phyloP scores from a whole-genome alignment of 129 eudicot genomes.

The Helianthus tuberosus region DNA sequence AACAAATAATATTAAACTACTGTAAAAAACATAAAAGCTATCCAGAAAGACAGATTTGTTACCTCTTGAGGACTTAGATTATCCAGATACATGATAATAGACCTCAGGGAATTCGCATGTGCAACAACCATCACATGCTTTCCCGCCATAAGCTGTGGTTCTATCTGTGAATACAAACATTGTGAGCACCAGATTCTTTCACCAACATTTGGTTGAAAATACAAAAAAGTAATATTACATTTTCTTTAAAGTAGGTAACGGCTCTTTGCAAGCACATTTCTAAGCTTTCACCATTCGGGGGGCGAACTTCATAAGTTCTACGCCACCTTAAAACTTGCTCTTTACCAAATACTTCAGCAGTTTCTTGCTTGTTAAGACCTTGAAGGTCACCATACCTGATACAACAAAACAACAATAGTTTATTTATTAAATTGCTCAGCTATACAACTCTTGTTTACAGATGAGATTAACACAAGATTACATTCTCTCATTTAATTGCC shows the following conservation, averaged over 20 bases:
- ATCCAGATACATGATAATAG: slow-evolving; percentile 87
- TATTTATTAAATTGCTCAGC: neutral
- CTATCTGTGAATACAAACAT: slow-evolving; percentile 51
- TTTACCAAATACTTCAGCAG: slow-evolving; percentile 77
- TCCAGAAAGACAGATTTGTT: slow-evolving; percentile 3
- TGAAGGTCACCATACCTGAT: slow-evolving; percentile 85
- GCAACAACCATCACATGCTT: slow-evolving; percentile 90
- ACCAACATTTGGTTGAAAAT: neutral
- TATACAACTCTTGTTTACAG: neutral
- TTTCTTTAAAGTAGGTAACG: slow-evolving; percentile 73
- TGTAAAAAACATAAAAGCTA: neutral
- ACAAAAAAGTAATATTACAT: slow-evolving; percentile 38
- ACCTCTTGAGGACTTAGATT: slow-evolving; percentile 83
- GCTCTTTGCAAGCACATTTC: slow-evolving; percentile 89
- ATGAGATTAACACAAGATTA: slow-evolving; percentile 30
- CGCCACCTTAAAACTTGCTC: slow-evolving; percentile 89
- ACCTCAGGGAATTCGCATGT: slow-evolving; percentile 90
- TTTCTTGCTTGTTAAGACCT: slow-evolving; percentile 81
- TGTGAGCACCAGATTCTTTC: slow-evolving; percentile 8
- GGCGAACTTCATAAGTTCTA: slow-evolving; percentile 77
- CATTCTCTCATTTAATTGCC: slow-evolving; percentile 92
- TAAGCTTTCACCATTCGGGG: slow-evolving; percentile 92
- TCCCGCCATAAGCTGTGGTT: slow-evolving; percentile 69
- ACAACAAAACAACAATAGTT: neutral
- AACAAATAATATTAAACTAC: neutral